These are phyloP conservation scores for Ulmus americana DNA, from an alignment of 331 rosid genomes.

Conservation along the genomic window DNA sequence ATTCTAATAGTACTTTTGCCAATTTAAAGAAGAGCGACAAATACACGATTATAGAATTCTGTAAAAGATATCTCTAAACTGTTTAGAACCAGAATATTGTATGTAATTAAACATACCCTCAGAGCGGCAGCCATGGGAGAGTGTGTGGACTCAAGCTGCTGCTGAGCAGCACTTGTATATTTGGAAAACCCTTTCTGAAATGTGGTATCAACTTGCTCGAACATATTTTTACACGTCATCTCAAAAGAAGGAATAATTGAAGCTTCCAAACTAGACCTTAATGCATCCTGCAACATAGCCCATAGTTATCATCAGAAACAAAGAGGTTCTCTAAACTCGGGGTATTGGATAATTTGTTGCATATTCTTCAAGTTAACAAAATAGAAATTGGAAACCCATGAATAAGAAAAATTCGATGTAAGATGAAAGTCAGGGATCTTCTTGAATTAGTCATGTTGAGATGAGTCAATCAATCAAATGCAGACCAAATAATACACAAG, in stretches of 20 bases:
- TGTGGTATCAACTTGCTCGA: conserved; percentile 55
- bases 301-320: neutral
- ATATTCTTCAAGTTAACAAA: neutral
- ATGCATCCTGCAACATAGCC: conserved; percentile 42
- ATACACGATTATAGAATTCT: neutral
- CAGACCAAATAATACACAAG: conserved; percentile 33
- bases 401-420: neutral
- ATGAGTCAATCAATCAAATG: conserved; percentile 52
- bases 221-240: conserved; percentile 58
- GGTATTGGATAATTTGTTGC: neutral
- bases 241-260: conserved; percentile 60
- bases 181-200: conserved; percentile 54
- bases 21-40: neutral
- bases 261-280: conserved; percentile 51
- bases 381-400: neutral
- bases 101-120: conserved; percentile 41
- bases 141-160: conserved; percentile 60
- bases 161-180: conserved; percentile 47
- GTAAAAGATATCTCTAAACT: conserved; percentile 1
- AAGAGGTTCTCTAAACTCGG: neutral
- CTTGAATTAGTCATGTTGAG: conserved; percentile 35
- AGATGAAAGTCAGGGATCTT: neutral
- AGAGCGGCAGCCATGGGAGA: conserved; percentile 54
- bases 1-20: neutral
- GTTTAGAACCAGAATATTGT: conserved; percentile 14